These are phyloP conservation scores for Acanthamoeba castellanii DNA, from an alignment of 208 protist species.

Conservation along the genomic window DNA sequence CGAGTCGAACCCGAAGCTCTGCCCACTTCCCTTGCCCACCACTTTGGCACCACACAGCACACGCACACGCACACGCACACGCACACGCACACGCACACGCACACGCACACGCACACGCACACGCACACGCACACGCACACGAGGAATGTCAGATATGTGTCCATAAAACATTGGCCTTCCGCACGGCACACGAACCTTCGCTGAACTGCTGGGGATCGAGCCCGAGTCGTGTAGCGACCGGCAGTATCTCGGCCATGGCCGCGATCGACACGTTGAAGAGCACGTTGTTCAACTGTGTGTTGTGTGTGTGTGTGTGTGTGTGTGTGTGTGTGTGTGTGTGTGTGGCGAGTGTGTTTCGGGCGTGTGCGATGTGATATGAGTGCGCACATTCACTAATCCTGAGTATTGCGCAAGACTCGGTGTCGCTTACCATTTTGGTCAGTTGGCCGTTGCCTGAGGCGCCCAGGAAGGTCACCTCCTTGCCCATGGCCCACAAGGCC, in stretches of 20 bases:
- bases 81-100: not conserved
- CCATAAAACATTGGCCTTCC: no score
- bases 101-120: no score
- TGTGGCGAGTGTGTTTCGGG: no score
- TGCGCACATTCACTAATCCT: no score
- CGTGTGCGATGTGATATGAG: not conserved
- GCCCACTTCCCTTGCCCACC: not conserved
- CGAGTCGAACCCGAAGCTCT: not conserved
- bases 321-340: no score
- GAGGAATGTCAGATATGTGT: not conserved
- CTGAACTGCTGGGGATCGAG: slow-evolving; percentile 16
- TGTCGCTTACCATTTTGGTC: not conserved
- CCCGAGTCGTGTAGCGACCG: not conserved
- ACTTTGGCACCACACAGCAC: not conserved
- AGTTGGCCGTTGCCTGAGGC: not conserved
- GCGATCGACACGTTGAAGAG: slow-evolving; percentile 11
- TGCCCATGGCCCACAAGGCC: not conserved
- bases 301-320: no score
- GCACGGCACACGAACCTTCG: not conserved
- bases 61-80: not conserved
- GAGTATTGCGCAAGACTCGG: no score
- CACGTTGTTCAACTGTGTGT: not conserved
- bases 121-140: not conserved
- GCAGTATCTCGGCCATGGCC: not conserved
- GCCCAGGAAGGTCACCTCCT: not conserved